Evolutionary conservation across 768 basidiomycete genomes (phyloP).

Genomic region (Suillus plorans): DNA sequence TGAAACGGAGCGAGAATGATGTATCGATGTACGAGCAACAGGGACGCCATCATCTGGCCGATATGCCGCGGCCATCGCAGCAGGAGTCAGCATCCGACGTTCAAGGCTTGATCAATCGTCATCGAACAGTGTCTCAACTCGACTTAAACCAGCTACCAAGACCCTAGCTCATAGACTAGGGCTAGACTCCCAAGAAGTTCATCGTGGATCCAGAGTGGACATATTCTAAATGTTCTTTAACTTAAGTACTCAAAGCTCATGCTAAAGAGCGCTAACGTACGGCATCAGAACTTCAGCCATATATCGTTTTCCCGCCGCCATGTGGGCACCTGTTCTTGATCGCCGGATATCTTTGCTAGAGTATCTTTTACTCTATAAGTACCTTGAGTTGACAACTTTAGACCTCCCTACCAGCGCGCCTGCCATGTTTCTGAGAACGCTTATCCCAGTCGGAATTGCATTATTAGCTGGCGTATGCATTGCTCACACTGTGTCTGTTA

Average conservation of each 20-base stretch:
- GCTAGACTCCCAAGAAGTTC: background rate
- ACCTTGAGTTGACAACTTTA: background rate
- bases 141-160: background rate
- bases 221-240: background rate
- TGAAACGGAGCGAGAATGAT: background rate
- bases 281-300: background rate
- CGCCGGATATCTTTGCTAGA: background rate
- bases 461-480: conserved; percentile 3
- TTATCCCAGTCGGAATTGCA: background rate
- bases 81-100: background rate
- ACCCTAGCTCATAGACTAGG: background rate
- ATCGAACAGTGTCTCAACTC: background rate
- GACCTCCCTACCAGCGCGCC: background rate
- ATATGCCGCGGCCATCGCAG: background rate
- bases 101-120: background rate
- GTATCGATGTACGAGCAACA: background rate
- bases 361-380: background rate
- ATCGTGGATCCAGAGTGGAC: background rate
- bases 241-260: background rate
- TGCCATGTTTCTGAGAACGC: conserved; percentile 14
- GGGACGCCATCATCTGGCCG: background rate
- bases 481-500: conserved; percentile 3
- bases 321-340: background rate
- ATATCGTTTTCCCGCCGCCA: background rate
- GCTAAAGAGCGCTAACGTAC: background rate